Percentiles rank a stretch among this genome's conserved stretches.
phyloP scores from a whole-genome alignment of 225 moss, liverwort and hornwort species.

The Marchantia polymorpha region DNA sequence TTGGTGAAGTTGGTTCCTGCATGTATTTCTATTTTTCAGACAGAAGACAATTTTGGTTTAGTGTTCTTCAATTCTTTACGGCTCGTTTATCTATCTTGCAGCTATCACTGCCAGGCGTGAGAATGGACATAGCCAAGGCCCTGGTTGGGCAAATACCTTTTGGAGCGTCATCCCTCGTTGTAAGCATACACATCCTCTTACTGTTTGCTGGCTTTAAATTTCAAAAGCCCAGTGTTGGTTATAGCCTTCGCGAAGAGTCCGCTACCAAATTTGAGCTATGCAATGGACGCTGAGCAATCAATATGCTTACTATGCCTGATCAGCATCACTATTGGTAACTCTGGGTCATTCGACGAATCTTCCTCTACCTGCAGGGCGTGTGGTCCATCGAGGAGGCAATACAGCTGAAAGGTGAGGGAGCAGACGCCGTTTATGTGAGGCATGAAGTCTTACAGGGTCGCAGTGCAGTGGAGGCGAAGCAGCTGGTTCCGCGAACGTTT shows the following conservation, averaged over 20 bases:
- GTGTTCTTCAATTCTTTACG: background rate
- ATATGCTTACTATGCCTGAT: too few species aligned
- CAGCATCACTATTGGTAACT: background rate
- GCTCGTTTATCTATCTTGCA: constrained; percentile 25
- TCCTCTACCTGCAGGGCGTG: constrained; percentile 53
- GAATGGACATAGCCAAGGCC: constrained; percentile 80
- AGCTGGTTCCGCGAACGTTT: constrained; percentile 46
- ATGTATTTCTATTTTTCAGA: background rate
- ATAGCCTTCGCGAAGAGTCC: too few species aligned
- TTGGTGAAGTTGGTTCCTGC: background rate
- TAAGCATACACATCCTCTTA: constrained; percentile 30
- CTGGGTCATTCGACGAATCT: background rate
- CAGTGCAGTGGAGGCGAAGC: constrained; percentile 47
- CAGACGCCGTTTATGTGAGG: constrained; percentile 88
- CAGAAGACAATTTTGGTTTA: background rate
- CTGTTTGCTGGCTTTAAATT: background rate
- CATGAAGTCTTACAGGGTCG: constrained; percentile 81
- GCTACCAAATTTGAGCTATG: too few species aligned
- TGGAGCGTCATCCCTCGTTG: constrained; percentile 86
- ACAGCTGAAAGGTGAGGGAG: constrained; percentile 69
- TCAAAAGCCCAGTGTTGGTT: too few species aligned
- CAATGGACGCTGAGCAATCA: too few species aligned
- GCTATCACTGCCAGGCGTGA: constrained; percentile 80
- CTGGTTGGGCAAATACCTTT: constrained; percentile 89
- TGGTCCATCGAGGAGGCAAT: constrained; percentile 86